Evolutionary conservation across 2,329 filamentous ascomycete species (phyloP).

Genomic region (Aspergillus ochraceoroseus): DNA sequence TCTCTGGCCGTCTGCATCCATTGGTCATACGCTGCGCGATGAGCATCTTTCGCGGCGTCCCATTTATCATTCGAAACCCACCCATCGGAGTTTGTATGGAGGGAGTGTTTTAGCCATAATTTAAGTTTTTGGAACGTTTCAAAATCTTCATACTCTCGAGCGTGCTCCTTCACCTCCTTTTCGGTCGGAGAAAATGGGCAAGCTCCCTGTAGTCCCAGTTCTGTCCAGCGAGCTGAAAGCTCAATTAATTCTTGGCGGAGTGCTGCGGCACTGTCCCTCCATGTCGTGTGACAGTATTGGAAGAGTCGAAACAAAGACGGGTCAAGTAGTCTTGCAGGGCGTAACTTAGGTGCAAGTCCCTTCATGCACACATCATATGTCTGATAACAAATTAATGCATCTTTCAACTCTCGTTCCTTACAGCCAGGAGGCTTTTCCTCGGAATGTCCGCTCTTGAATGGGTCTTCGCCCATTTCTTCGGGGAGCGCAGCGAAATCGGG

Average conservation of each 20-base stretch:
- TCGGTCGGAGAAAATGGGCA: conserved; percentile 27
- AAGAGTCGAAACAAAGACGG: conserved; percentile 31
- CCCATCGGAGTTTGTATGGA: conserved; percentile 31
- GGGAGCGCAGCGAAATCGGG: conserved; percentile 29
- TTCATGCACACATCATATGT: conserved; percentile 30
- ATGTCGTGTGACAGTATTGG: conserved; percentile 30
- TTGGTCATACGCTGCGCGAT: conserved; percentile 27
- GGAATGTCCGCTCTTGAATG: conserved; percentile 15
- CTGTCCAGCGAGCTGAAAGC: conserved; percentile 25
- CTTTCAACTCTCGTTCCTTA: conserved; percentile 22
- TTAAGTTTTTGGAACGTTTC: conserved; percentile 29
- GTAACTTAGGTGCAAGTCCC: conserved; percentile 24
- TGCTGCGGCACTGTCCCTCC: conserved; percentile 26
- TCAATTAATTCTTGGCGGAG: conserved; percentile 33
- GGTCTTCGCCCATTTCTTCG: conserved; percentile 10
- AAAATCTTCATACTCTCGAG: conserved; percentile 30
- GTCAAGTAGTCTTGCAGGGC: conserved; percentile 25
- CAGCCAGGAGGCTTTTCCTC: conserved; percentile 1
- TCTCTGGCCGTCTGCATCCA: conserved; percentile 30
- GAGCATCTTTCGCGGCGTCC: conserved; percentile 25
- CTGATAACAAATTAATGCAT: conserved; percentile 28
- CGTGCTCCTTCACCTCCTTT: conserved; percentile 25
- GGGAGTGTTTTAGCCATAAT: conserved; percentile 23
- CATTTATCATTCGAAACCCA: conserved; percentile 33
- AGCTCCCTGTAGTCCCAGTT: conserved; percentile 23